A percentile compares a stretch with the other conserved stretches of the same genome.
These are phyloP conservation scores for Trypanosoma platydactyli DNA, from an alignment of 208 protist species.

Conservation along the genomic window DNA sequence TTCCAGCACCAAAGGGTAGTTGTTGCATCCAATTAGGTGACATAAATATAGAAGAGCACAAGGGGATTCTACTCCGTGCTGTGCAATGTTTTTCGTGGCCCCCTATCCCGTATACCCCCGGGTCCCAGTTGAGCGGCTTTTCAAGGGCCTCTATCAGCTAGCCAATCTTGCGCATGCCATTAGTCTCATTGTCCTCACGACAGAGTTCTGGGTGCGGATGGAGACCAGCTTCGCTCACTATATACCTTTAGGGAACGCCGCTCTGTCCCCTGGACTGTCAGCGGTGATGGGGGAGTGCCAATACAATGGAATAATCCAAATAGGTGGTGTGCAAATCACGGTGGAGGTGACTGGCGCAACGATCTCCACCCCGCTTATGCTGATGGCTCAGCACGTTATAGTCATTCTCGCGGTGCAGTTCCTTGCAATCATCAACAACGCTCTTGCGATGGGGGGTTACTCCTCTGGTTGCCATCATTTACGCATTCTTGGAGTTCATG, in stretches of 20 bases:
- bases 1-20: no score
- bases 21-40: no score
- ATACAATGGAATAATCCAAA: constrained; percentile 45
- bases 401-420: constrained; percentile 74
- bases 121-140: constrained; percentile 50
- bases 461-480: constrained; percentile 61
- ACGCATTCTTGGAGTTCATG: constrained; percentile 68
- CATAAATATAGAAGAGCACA: no score
- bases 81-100: constrained; percentile 72
- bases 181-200: constrained; percentile 57
- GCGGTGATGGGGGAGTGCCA: constrained; percentile 61
- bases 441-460: constrained; percentile 52
- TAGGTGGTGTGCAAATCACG: constrained; percentile 37
- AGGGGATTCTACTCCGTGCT: no score
- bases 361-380: constrained; percentile 58
- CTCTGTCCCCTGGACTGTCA: constrained; percentile 34
- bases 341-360: constrained; percentile 39
- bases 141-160: constrained; percentile 72
- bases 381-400: constrained; percentile 61
- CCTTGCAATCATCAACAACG: constrained; percentile 55
- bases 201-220: constrained; percentile 68
- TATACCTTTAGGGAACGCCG: constrained; percentile 41
- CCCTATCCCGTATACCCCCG: constrained; percentile 77
- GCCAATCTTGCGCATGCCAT: constrained; percentile 41
- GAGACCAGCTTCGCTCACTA: constrained; percentile 58